Evolutionary conservation across 2,329 filamentous ascomycete species (phyloP).

Genomic region (Verticillium nubilum): DNA sequence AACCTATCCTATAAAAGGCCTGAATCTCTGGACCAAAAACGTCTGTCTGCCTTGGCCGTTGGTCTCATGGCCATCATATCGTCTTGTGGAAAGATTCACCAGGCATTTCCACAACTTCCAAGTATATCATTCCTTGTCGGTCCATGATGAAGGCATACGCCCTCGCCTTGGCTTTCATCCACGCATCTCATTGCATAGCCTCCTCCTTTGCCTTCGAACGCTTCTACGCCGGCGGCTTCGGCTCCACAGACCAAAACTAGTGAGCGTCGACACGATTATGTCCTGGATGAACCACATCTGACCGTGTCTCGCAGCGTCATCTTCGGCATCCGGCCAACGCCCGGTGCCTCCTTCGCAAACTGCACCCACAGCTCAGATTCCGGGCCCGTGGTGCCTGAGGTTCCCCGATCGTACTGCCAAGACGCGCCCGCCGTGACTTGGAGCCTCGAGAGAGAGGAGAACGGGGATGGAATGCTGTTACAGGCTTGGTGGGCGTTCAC

Average conservation of each 20-base stretch:
- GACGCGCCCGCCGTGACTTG: conserved; percentile 5
- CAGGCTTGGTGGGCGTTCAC: conserved; percentile 10
- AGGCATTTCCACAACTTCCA: too few relatives aligned
- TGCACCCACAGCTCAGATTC: conserved; percentile 5
- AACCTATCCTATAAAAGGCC: too few relatives aligned
- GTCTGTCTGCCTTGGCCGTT: too few relatives aligned
- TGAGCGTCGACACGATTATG: neutral
- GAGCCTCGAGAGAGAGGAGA: conserved; percentile 6
- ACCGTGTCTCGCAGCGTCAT: conserved; percentile 1
- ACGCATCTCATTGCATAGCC: neutral
- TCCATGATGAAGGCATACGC: neutral
- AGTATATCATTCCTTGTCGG: too few relatives aligned
- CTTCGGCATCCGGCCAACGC: conserved; percentile 3
- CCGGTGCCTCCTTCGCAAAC: conserved; percentile 5
- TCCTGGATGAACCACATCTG: too few relatives aligned
- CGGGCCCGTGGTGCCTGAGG: conserved; percentile 5
- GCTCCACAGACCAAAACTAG: conserved; percentile 4
- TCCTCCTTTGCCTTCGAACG: conserved; percentile 3
- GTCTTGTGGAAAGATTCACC: too few relatives aligned
- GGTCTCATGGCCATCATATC: too few relatives aligned
- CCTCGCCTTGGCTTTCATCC: neutral
- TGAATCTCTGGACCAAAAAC: too few relatives aligned
- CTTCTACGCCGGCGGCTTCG: conserved; percentile 5
- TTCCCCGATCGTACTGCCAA: conserved; percentile 1
- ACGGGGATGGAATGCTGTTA: conserved; percentile 4